Evolutionary conservation across 225 moss, liverwort and hornwort species (phyloP).

Genomic region (Physcomitrium patens): DNA sequence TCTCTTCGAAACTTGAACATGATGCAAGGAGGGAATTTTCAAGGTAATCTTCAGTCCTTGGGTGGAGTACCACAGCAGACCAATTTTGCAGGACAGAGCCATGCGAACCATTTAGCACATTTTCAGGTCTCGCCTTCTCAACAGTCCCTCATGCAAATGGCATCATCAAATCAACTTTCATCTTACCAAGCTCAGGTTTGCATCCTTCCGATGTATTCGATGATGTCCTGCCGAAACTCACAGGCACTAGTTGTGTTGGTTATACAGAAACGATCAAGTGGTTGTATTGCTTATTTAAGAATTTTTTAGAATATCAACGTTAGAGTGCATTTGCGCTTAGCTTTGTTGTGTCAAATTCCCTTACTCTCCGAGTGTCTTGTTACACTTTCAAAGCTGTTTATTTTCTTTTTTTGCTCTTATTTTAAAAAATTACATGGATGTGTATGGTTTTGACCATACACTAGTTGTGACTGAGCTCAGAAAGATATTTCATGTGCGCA

Average conservation of each 20-base stretch:
- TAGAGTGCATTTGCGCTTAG: not conserved
- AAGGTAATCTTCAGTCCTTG: slow-evolving; percentile 29
- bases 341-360: not conserved
- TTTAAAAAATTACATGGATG: not conserved
- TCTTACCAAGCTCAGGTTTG: slow-evolving; percentile 47
- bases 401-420: no score
- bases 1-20: slow-evolving; percentile 34
- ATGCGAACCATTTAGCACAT: slow-evolving; percentile 38
- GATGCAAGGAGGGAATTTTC: slow-evolving; percentile 36
- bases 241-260: not conserved
- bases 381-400: not conserved
- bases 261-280: slow-evolving; percentile 2
- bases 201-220: not conserved
- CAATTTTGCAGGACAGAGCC: slow-evolving; percentile 33
- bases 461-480: slow-evolving; percentile 7
- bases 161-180: slow-evolving; percentile 38
- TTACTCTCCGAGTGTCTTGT: not conserved
- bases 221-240: not conserved
- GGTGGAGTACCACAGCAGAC: slow-evolving; percentile 35
- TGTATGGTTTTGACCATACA: not conserved
- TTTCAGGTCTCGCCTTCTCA: slow-evolving; percentile 42
- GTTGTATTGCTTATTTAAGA: not conserved
- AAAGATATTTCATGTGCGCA: slow-evolving; percentile 5
- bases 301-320: not conserved
- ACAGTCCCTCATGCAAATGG: slow-evolving; percentile 43